phyloP scores from a whole-genome alignment of 1,284 basidiomycete species.

The Butyriboletus appendiculatus region DNA sequence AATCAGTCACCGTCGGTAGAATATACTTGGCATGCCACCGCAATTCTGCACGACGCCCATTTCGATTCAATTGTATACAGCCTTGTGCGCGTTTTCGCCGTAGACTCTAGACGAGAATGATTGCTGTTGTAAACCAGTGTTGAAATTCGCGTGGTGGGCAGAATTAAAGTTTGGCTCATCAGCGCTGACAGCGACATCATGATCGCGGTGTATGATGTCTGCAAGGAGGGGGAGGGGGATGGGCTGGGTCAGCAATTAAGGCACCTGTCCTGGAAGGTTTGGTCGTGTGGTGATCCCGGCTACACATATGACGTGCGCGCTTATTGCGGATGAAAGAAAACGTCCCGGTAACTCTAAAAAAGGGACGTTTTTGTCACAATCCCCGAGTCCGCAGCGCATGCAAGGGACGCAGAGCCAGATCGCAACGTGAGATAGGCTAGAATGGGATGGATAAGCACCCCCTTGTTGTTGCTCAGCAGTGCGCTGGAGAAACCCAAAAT shows the following conservation, averaged over 20 bases:
- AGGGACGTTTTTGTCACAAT: neutral
- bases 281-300: neutral
- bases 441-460: neutral
- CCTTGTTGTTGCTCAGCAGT: neutral
- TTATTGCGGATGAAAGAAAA: neutral
- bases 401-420: neutral
- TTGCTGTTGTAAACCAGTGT: neutral
- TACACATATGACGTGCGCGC: neutral
- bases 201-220: neutral
- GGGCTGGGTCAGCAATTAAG: neutral
- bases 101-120: neutral
- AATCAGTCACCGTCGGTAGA: neutral
- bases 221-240: neutral
- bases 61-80: neutral
- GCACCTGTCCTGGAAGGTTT: neutral
- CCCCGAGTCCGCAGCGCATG: neutral
- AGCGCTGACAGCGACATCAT: neutral
- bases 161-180: neutral
- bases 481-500: neutral
- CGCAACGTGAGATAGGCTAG: neutral
- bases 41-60: neutral
- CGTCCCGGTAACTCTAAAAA: neutral
- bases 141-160: neutral
- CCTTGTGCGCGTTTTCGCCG: neutral
- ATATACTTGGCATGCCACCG: neutral